phyloP scores from a whole-genome alignment of 495 filamentous ascomycete genomes.

The Hypoxylon intermedium region DNA sequence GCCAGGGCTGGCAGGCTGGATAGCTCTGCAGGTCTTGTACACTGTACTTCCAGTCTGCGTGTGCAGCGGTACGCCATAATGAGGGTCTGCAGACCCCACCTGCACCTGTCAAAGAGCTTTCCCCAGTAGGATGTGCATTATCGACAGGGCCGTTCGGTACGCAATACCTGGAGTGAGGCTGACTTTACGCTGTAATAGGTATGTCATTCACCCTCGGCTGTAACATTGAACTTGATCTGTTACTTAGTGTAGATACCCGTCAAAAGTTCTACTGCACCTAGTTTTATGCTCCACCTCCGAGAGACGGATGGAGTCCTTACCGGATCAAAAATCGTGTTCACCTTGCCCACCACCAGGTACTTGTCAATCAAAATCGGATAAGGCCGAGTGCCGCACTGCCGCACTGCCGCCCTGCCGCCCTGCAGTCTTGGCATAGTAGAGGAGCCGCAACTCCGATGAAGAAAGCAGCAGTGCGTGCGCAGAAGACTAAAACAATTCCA shows the following conservation, averaged over 20 bases:
- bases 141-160: constrained; percentile 31
- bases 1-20: constrained; percentile 19
- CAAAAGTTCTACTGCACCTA: background rate
- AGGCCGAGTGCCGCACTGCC: background rate
- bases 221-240: background rate
- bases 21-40: constrained; percentile 18
- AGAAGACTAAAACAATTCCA: background rate
- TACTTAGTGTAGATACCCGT: background rate
- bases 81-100: constrained; percentile 29
- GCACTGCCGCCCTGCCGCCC: too few relatives aligned
- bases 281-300: background rate
- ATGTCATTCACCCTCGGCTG: background rate
- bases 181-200: constrained; percentile 22
- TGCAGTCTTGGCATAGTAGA: too few relatives aligned
- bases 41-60: constrained; percentile 7
- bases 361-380: background rate
- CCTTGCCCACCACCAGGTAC: background rate
- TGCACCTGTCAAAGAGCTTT: constrained; percentile 38
- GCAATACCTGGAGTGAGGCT: constrained; percentile 32
- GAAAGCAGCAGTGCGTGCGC: too few relatives aligned
- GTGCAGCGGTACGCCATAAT: constrained; percentile 8
- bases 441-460: background rate
- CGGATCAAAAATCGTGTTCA: background rate
- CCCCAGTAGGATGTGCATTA: constrained; percentile 39
- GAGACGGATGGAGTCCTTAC: background rate